phyloP scores from a whole-genome alignment of 1,139 yeast genomes.

The Taphrina flavorubra region DNA sequence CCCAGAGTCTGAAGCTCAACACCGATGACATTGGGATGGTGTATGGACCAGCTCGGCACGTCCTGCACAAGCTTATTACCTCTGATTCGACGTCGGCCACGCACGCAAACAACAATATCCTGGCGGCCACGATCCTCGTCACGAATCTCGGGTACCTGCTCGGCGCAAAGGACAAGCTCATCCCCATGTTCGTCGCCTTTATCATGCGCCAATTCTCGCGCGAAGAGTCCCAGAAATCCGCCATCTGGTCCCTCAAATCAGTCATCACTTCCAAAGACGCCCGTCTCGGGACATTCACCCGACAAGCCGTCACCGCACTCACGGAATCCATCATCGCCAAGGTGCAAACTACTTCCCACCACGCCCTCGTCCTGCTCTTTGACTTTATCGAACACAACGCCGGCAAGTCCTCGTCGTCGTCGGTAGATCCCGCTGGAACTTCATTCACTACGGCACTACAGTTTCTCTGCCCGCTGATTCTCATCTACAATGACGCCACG shows the following conservation, averaged over 20 bases:
- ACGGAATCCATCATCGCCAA: not conserved
- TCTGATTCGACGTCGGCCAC: constrained; percentile 8
- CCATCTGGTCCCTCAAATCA: constrained; percentile 21
- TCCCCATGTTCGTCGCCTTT: not conserved
- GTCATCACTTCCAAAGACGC: constrained; percentile 2
- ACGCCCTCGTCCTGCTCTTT: constrained; percentile 12
- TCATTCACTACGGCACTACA: not conserved
- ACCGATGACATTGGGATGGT: constrained; percentile 32
- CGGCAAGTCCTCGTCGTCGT: too few relatives aligned
- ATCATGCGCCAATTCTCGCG: constrained; percentile 3
- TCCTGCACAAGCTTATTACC: constrained; percentile 17
- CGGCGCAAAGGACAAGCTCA: constrained; percentile 12
- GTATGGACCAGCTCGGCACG: constrained; percentile 24
- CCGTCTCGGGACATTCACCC: constrained; percentile 1
- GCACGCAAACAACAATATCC: constrained; percentile 23
- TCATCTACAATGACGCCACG: constrained; percentile 12
- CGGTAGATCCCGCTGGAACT: too few relatives aligned
- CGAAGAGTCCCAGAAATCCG: constrained; percentile 15
- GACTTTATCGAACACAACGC: not conserved
- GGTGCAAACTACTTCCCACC: not conserved
- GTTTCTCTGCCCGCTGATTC: constrained; percentile 19
- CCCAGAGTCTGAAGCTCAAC: constrained; percentile 3
- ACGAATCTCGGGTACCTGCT: constrained; percentile 21
- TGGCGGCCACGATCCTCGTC: constrained; percentile 28
- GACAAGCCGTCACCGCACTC: constrained; percentile 2